Evolutionary conservation across 371 early-diverging fungal species (phyloP).

Genomic region (Chytridiales sp.): DNA sequence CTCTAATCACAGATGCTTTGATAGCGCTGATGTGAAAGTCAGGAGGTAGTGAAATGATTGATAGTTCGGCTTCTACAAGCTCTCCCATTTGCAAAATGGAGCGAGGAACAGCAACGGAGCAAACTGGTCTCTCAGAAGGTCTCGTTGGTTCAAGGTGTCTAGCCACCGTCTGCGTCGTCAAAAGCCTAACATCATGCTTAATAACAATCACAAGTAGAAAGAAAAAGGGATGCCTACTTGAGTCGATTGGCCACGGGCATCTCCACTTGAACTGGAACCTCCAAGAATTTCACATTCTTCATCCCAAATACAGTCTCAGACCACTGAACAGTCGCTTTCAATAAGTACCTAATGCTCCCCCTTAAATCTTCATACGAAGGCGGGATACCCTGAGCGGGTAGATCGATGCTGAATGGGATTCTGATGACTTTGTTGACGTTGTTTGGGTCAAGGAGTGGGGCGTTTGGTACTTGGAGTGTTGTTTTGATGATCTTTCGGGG

Average conservation of each 20-base stretch:
- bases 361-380: constrained; percentile 9
- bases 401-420: not conserved
- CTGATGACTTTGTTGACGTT: not conserved
- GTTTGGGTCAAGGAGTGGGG: not conserved
- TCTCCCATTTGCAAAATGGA: too few species aligned
- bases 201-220: too few species aligned
- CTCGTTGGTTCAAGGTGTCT: too few species aligned
- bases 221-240: not conserved
- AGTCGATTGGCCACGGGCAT: not conserved
- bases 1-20: too few species aligned
- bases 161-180: too few species aligned
- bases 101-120: too few species aligned
- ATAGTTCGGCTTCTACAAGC: too few species aligned
- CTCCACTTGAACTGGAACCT: not conserved
- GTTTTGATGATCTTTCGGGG: constrained; percentile 4
- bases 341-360: not conserved
- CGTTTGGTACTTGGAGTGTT: not conserved
- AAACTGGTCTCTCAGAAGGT: too few species aligned
- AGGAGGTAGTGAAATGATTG: too few species aligned
- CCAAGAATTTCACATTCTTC: not conserved
- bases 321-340: not conserved
- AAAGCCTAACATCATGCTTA: too few species aligned
- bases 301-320: not conserved
- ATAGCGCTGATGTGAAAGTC: too few species aligned
- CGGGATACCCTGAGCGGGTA: constrained; percentile 7